These are phyloP conservation scores for Nemania diffusa DNA, from an alignment of 2,329 filamentous ascomycete species.

Conservation along the genomic window DNA sequence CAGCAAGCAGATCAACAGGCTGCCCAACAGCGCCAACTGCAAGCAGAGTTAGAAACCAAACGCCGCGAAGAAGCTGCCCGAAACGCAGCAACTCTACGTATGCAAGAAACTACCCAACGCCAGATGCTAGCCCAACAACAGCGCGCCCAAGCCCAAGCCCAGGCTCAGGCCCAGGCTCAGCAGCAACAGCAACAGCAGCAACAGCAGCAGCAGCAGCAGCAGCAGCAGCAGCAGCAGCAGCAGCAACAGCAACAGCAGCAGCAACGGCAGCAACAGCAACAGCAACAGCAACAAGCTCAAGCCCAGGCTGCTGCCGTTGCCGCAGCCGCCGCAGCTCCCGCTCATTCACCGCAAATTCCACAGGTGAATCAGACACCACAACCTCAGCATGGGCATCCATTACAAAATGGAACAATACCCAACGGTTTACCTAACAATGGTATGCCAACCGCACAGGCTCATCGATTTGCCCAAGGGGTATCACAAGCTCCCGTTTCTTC, in stretches of 20 bases:
- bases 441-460: constrained; percentile 55
- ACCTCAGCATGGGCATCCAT: constrained; percentile 57
- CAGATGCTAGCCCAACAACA: constrained; percentile 31
- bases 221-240: constrained; percentile 38
- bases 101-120: constrained; percentile 29
- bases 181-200: constrained; percentile 49
- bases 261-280: constrained; percentile 48
- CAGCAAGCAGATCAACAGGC: constrained; percentile 53
- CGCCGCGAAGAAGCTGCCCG: constrained; percentile 38
- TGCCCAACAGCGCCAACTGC: constrained; percentile 47
- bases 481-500: constrained; percentile 74
- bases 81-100: constrained; percentile 26
- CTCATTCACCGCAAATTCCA: constrained; percentile 47
- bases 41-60: constrained; percentile 44
- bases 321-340: constrained; percentile 47
- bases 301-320: constrained; percentile 39
- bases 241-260: constrained; percentile 59
- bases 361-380: constrained; percentile 52
- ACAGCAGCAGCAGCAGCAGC: constrained; percentile 20
- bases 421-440: constrained; percentile 55
- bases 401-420: constrained; percentile 52
- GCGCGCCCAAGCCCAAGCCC: constrained; percentile 26
- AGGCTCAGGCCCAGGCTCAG: constrained; percentile 24
- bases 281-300: constrained; percentile 37
- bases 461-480: constrained; percentile 65